Evolutionary conservation across 2,329 filamentous ascomycete genomes (phyloP).

Genomic region (Paecilomyces sp.): DNA sequence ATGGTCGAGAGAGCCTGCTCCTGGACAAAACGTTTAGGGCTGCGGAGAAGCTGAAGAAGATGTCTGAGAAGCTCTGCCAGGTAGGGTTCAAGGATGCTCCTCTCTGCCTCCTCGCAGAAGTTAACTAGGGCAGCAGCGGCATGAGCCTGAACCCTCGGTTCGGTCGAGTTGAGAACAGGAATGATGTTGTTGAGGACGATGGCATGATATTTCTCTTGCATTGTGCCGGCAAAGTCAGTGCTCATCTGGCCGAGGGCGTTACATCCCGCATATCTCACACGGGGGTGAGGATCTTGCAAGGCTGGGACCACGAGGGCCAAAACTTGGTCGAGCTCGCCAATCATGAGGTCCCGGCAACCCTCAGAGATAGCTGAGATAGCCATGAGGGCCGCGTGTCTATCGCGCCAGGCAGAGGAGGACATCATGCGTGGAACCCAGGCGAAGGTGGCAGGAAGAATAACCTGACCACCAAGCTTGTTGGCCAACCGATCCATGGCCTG

Average conservation of each 20-base stretch:
- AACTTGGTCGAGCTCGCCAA: conserved; percentile 88
- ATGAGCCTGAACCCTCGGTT: conserved; percentile 92
- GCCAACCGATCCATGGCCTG: conserved; percentile 97
- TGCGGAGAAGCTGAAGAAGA: conserved; percentile 80
- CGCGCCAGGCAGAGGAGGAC: conserved; percentile 87
- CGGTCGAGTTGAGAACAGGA: conserved; percentile 79
- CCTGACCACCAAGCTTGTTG: conserved; percentile 91
- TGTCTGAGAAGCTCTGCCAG: conserved; percentile 80
- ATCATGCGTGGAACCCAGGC: conserved; percentile 98
- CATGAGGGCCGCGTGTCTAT: conserved; percentile 95
- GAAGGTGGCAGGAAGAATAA: conserved; percentile 89
- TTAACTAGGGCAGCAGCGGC: conserved; percentile 97
- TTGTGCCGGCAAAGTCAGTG: conserved; percentile 94
- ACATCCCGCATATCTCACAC: conserved; percentile 94
- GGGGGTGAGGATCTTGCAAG: conserved; percentile 80
- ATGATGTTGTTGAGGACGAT: conserved; percentile 85
- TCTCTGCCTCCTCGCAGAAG: conserved; percentile 97
- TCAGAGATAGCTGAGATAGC: conserved; percentile 98
- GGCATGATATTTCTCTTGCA: conserved; percentile 94
- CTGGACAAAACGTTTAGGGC: conserved; percentile 91
- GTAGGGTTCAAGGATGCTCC: conserved; percentile 83
- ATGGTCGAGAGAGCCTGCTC: conserved; percentile 97
- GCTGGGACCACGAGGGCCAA: conserved; percentile 91
- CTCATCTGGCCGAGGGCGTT: conserved; percentile 99
- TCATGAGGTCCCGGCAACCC: conserved; percentile 91